A percentile compares a stretch with the other conserved stretches of the same genome.
Conservation (phyloP, 2,329 filamentous ascomycete genomes). For the Nannizziopsis arthrosporioides region DNA sequence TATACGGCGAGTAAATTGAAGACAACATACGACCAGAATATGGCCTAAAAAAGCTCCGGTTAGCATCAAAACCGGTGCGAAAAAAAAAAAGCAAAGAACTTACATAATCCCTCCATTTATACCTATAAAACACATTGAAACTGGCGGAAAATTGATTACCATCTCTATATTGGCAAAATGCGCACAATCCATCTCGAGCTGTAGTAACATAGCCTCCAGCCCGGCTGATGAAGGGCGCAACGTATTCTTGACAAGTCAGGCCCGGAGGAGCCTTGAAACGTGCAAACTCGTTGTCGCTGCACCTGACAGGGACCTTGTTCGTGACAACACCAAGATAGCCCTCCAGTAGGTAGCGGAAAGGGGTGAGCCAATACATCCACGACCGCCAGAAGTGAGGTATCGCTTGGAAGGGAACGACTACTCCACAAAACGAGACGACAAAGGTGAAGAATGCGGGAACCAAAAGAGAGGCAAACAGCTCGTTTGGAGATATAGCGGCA, state of each 20-base stretch:
- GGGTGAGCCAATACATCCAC: slow-evolving; percentile 57
- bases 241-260: slow-evolving; percentile 51
- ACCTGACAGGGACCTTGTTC: slow-evolving; percentile 45
- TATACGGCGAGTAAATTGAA: slow-evolving; percentile 52
- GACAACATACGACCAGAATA: slow-evolving; percentile 51
- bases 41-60: slow-evolving; percentile 31
- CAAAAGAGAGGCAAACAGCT: slow-evolving; percentile 52
- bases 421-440: slow-evolving; percentile 61
- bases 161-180: slow-evolving; percentile 51
- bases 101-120: slow-evolving; percentile 55
- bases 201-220: slow-evolving; percentile 51
- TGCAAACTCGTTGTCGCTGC: slow-evolving; percentile 46
- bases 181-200: slow-evolving; percentile 46
- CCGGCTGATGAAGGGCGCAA: slow-evolving; percentile 40
- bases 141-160: slow-evolving; percentile 49
- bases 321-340: slow-evolving; percentile 47
- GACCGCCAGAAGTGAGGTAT: slow-evolving; percentile 55
- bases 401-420: slow-evolving; percentile 54
- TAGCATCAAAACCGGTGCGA: neutral
- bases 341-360: slow-evolving; percentile 56
- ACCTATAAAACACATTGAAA: slow-evolving; percentile 49
- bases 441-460: slow-evolving; percentile 60
- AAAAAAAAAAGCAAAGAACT: slow-evolving; percentile 18
- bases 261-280: slow-evolving; percentile 49
- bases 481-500: slow-evolving; percentile 54